Conservation (phyloP, 208 protist genomes). For the Acanthamoeba royreba region DNA sequence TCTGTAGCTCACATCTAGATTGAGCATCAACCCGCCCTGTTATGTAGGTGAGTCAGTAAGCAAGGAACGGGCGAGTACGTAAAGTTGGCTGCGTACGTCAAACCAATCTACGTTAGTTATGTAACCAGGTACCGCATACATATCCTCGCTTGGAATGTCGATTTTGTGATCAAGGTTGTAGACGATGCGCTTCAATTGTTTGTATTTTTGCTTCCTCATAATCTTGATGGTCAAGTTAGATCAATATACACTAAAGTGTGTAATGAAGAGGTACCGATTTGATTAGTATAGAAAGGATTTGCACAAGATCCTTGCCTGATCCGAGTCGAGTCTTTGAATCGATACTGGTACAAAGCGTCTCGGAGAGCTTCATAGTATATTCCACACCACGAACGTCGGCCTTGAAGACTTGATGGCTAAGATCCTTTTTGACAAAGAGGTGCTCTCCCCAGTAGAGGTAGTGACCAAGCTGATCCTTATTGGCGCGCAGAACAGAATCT, state of each 20-base stretch:
- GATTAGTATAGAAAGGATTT: neutral
- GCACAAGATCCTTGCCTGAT: neutral
- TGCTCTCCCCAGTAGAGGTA: neutral
- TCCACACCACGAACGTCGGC: neutral
- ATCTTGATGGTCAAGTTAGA: too few relatives aligned
- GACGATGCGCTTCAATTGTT: neutral
- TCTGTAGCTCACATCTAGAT: neutral
- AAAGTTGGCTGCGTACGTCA: neutral
- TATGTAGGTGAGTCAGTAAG: neutral
- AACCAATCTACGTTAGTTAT: neutral
- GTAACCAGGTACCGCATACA: neutral
- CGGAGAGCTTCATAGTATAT: neutral
- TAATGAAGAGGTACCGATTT: neutral
- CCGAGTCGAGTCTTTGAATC: neutral
- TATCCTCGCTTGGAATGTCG: neutral
- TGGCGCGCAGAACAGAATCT: neutral
- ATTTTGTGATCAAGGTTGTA: neutral
- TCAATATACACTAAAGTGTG: too few relatives aligned
- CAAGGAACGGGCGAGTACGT: neutral
- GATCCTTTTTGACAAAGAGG: neutral
- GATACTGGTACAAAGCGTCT: neutral
- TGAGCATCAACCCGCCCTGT: neutral
- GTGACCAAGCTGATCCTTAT: neutral
- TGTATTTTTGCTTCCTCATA: neutral
- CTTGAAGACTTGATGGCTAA: neutral